Conservation (phyloP, 2,329 filamentous ascomycete species). For the Pezicula radicicola region DNA sequence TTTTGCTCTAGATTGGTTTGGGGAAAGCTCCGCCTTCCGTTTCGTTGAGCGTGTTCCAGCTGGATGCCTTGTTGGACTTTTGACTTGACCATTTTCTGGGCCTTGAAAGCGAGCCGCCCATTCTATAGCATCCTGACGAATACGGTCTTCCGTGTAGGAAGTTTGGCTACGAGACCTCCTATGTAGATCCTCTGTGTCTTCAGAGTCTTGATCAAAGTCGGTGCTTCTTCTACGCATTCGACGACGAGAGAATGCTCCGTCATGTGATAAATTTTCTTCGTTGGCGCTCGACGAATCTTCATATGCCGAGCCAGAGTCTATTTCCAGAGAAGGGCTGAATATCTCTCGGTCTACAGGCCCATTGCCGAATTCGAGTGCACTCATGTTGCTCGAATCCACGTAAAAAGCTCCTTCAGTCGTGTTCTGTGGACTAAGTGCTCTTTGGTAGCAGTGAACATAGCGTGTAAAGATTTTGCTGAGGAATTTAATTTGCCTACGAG, state of each 20-base stretch:
- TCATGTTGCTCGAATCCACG: background rate
- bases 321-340: slow-evolving; percentile 7
- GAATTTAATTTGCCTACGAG: no score
- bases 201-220: background rate
- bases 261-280: slow-evolving; percentile 8
- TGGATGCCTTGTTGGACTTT: slow-evolving; percentile 11
- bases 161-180: background rate
- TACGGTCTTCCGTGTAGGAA: slow-evolving; percentile 5
- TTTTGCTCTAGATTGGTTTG: slow-evolving; percentile 19
- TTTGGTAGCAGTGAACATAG: background rate
- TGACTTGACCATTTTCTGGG: slow-evolving; percentile 19
- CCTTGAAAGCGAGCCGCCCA: slow-evolving; percentile 25
- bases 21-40: slow-evolving; percentile 13
- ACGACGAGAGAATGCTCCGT: slow-evolving; percentile 1
- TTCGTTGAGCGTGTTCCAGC: slow-evolving; percentile 10
- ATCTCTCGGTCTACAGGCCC: slow-evolving; percentile 4
- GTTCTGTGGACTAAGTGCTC: slow-evolving; percentile 5
- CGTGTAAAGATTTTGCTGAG: background rate
- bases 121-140: slow-evolving; percentile 12
- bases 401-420: slow-evolving; percentile 11
- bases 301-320: slow-evolving; percentile 25
- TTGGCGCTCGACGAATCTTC: slow-evolving; percentile 15
- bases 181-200: background rate
- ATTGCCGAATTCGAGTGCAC: background rate
- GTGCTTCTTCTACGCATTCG: background rate